A percentile compares a stretch with the other conserved stretches of the same genome.
These are phyloP conservation scores for Astrephomene gubernaculifera DNA, from an alignment of 139 green algal genomes.

Conservation along the genomic window DNA sequence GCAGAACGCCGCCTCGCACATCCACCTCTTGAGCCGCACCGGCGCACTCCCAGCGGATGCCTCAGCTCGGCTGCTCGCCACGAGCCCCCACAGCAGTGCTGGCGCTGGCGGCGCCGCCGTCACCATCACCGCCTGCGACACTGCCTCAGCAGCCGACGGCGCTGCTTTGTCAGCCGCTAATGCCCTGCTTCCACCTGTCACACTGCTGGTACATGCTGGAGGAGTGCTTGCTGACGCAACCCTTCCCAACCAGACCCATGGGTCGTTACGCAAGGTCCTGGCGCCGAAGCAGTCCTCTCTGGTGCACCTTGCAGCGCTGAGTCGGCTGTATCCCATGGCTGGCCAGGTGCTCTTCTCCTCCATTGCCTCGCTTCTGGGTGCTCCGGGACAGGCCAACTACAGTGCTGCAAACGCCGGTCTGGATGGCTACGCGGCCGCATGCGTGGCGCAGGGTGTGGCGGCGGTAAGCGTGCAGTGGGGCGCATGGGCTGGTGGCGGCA, in stretches of 20 bases:
- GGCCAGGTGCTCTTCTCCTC: slow-evolving; percentile 76
- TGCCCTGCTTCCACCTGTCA: neutral
- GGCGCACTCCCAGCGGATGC: slow-evolving; percentile 1
- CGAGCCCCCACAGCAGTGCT: neutral
- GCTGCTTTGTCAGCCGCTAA: neutral
- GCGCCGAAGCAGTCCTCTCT: slow-evolving; percentile 57
- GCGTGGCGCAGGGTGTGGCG: slow-evolving; percentile 44
- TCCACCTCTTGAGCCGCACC: slow-evolving; percentile 38
- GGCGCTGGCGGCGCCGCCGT: neutral
- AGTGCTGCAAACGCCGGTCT: slow-evolving; percentile 73
- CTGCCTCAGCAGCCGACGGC: neutral
- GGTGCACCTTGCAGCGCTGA: neutral
- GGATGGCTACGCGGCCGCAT: slow-evolving; percentile 49
- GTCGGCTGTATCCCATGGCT: slow-evolving; percentile 18
- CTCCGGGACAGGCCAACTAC: slow-evolving; percentile 81
- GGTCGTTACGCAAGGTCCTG: slow-evolving; percentile 56
- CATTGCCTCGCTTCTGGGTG: slow-evolving; percentile 76
- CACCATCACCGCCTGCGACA: slow-evolving; percentile 27
- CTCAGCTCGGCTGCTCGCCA: neutral
- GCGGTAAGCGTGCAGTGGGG: slow-evolving; percentile 78
- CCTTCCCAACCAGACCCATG: slow-evolving; percentile 67
- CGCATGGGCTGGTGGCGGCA: slow-evolving; percentile 76
- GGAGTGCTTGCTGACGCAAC: slow-evolving; percentile 81
- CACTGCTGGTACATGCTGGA: slow-evolving; percentile 78
- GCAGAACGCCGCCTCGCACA: slow-evolving; percentile 14